Base-by-base conservation (phyloP, 805 yeast genomes). In the Yamadazyma ubonensis region DNA sequence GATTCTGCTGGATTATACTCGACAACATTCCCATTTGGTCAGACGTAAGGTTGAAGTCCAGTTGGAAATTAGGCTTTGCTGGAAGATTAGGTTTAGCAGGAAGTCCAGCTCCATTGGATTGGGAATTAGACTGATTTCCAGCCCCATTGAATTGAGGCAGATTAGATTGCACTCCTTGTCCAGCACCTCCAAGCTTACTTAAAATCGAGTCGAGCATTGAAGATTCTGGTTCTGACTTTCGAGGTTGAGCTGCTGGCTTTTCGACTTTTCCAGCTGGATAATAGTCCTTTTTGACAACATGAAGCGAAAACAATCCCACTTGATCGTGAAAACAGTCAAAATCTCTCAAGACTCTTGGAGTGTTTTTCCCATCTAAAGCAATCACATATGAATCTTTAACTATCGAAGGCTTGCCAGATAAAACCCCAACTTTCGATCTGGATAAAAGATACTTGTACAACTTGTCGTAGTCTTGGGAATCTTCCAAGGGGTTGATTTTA, bases 381-480 rank as follows among this genome's bases (percentile, higher is more conserved):
- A 81, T 57, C 38, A 83, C 46, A 54, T 83, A 83, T 6, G 83
- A 73, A 57, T 83, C 90, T 50, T 81, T 82, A 28, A 80, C 81
- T 48, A 69, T 66, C 6, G 56, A 45, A 0, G 78, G 75, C 38
- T 66, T 65, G 14, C 64, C 67, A 9, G 76, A 71, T 32, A 83
- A 63, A 12, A 82, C 88, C 1, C 88, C 90, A 36, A 75, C 78
- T 53, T 77, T 77, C 20, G 57, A 51, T 20, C 74, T 61, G 5
- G 59, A 51, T 28, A 59, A 52, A 49, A 79, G 75, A 53, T 80
- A 79, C 12, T 70, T 65, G 41, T 48, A 61, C 35, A 67, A 54
- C 45, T 59, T 54, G 33, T 59, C 50, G 43, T 48, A 65, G 15
- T 54, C 66, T 45, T 22, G 60, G 27, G 29, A 49, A 34, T 41